A percentile compares a stretch with the other conserved stretches of the same genome.
Evolutionary conservation across 257 asterid genomes (phyloP).

Genomic region (Nicotiana benthamiana): DNA sequence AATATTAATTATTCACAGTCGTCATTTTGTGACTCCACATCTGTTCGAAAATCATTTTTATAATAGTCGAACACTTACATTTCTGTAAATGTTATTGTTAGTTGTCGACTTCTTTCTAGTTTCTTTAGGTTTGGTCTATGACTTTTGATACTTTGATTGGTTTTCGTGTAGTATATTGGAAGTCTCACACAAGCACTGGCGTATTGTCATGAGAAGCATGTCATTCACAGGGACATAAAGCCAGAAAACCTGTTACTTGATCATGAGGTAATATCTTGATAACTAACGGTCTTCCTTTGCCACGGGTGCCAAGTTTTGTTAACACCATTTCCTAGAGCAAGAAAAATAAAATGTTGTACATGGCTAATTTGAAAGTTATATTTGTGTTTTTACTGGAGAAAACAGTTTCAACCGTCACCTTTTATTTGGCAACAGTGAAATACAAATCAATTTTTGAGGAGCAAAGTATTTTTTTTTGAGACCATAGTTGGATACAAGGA

Average conservation of each 20-base stretch:
- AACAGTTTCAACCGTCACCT: background rate
- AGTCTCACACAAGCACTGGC: conserved; percentile 87
- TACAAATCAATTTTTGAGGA: background rate
- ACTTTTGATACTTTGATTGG: conserved; percentile 9
- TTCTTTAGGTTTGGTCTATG: background rate
- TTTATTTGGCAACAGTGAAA: background rate
- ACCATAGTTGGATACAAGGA: background rate
- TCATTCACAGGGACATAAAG: conserved; percentile 96
- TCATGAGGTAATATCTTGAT: conserved; percentile 61
- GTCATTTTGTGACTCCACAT: background rate
- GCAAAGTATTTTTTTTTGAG: background rate
- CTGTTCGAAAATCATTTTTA: background rate
- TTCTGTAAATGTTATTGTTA: background rate
- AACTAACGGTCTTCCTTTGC: background rate
- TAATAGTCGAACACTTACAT: background rate
- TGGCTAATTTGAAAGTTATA: background rate
- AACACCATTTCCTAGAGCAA: background rate
- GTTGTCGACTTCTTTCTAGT: background rate
- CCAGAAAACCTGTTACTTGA: conserved; percentile 93
- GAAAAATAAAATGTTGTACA: background rate
- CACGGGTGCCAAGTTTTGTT: background rate
- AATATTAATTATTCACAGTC: background rate
- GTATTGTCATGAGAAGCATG: conserved; percentile 85
- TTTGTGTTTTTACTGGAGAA: background rate
- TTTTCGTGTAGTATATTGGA: conserved; percentile 49